Evolutionary conservation across 768 basidiomycete genomes (phyloP).

Genomic region (Tylopilus intermedius): DNA sequence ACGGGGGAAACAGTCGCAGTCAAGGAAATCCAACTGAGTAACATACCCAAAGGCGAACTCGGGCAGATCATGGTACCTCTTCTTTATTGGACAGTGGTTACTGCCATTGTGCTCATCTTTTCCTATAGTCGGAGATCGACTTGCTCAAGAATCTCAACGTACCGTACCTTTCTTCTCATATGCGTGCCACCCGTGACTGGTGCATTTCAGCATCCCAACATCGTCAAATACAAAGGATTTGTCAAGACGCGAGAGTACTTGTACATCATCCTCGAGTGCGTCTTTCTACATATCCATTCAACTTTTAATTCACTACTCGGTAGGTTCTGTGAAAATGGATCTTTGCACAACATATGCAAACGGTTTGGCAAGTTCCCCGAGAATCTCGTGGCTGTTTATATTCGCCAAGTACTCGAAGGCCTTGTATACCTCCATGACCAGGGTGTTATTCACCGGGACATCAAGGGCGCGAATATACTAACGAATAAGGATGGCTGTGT

Average conservation of each 20-base stretch:
- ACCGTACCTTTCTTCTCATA: slow-evolving; percentile 20
- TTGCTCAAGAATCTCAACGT: slow-evolving; percentile 95
- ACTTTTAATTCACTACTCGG: slow-evolving; percentile 6
- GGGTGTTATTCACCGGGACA: slow-evolving; percentile 98
- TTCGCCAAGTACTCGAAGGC: slow-evolving; percentile 93
- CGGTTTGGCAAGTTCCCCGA: slow-evolving; percentile 99
- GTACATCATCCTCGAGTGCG: slow-evolving; percentile 94
- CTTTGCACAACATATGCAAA: slow-evolving; percentile 90
- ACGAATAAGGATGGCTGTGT: slow-evolving; percentile 98
- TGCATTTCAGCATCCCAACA: slow-evolving; percentile 76
- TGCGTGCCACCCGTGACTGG: slow-evolving; percentile 10
- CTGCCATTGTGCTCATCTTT: slow-evolving; percentile 5
- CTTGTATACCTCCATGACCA: slow-evolving; percentile 97
- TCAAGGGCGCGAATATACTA: slow-evolving; percentile 98
- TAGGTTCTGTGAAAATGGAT: slow-evolving; percentile 96
- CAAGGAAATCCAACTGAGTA: slow-evolving; percentile 93
- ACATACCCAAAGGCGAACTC: slow-evolving; percentile 89
- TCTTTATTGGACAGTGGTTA: not conserved
- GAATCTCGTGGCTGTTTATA: slow-evolving; percentile 92
- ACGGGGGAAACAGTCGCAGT: slow-evolving; percentile 98
- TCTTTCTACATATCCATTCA: slow-evolving; percentile 3
- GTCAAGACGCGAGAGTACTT: slow-evolving; percentile 91
- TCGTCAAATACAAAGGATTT: slow-evolving; percentile 99
- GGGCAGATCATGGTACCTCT: slow-evolving; percentile 88
- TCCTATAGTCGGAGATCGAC: slow-evolving; percentile 85